Conservation (phyloP, 208 protist species). For the Naegleria gruberi region DNA sequence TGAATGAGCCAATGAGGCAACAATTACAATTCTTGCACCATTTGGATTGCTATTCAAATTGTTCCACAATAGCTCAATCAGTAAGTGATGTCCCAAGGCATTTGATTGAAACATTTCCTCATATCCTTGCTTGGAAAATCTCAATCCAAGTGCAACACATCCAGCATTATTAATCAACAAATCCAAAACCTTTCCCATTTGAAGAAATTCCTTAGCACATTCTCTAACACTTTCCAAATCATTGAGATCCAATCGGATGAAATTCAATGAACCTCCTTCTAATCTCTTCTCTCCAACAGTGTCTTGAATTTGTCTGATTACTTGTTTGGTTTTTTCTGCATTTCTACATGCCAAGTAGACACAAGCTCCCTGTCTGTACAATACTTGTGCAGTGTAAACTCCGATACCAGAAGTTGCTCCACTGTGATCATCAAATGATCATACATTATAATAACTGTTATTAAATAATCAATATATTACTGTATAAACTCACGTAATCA, state of each 20-base stretch:
- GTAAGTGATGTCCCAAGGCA: not conserved
- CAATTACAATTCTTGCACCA: not conserved
- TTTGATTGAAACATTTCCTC: not conserved
- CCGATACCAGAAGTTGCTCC: not conserved
- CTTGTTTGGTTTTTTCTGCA: conserved; percentile 42
- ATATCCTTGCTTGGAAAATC: not conserved
- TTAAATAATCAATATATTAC: too few relatives aligned
- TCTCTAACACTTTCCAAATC: not conserved
- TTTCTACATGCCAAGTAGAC: conserved; percentile 51
- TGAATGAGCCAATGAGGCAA: not conserved
- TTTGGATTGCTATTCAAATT: not conserved
- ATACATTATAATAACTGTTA: too few relatives aligned
- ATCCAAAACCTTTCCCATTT: not conserved
- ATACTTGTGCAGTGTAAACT: conserved; percentile 46
- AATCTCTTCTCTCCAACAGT: not conserved
- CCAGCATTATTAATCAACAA: not conserved
- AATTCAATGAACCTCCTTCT: not conserved
- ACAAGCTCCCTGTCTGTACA: conserved; percentile 47
- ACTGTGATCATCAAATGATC: too few relatives aligned
- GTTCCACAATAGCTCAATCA: not conserved
- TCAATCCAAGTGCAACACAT: not conserved
- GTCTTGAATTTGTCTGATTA: conserved; percentile 36
- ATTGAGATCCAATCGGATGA: not conserved
- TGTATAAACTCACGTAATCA: too few relatives aligned
- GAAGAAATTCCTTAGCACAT: not conserved